A percentile compares a stretch with the other conserved stretches of the same genome.
phyloP scores from a whole-genome alignment of 768 basidiomycete genomes.

The Lentinus tigrinus region DNA sequence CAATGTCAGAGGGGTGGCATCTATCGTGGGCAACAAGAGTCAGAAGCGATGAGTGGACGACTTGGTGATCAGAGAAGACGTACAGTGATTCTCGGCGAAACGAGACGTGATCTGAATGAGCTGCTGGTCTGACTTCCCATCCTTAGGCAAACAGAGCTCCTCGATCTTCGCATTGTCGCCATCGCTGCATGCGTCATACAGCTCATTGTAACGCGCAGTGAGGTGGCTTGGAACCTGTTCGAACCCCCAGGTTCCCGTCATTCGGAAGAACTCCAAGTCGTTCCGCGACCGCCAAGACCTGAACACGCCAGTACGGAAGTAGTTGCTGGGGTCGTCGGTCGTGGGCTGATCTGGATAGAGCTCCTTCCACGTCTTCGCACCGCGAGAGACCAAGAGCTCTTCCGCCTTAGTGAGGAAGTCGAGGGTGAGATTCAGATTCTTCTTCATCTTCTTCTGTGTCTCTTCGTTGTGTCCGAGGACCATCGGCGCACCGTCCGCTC shows the following conservation, averaged over 20 bases:
- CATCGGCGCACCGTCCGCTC: background rate
- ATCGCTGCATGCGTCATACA: constrained; percentile 54
- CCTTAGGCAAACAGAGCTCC: constrained; percentile 50
- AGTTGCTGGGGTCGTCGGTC: background rate
- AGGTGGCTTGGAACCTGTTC: background rate
- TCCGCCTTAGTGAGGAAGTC: constrained; percentile 34
- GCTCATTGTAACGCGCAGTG: constrained; percentile 44
- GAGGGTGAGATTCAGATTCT: background rate
- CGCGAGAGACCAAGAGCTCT: constrained; percentile 30
- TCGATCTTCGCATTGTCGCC: constrained; percentile 53
- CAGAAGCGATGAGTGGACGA: background rate
- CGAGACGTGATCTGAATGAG: constrained; percentile 48
- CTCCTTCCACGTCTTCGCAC: constrained; percentile 45
- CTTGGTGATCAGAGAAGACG: constrained; percentile 11
- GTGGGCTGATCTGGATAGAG: constrained; percentile 31
- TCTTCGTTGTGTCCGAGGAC: constrained; percentile 19
- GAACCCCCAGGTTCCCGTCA: background rate
- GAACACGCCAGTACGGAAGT: background rate
- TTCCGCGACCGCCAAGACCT: background rate
- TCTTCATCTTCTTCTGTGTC: constrained; percentile 23
- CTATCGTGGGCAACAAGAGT: constrained; percentile 23
- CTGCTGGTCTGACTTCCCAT: constrained; percentile 22
- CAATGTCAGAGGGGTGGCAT: constrained; percentile 48
- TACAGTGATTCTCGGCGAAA: constrained; percentile 16
- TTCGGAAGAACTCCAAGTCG: background rate